A percentile compares a stretch with the other conserved stretches of the same genome.
phyloP scores from a whole-genome alignment of 2,329 filamentous ascomycete species.

The Cadophora luteo-olivacea region DNA sequence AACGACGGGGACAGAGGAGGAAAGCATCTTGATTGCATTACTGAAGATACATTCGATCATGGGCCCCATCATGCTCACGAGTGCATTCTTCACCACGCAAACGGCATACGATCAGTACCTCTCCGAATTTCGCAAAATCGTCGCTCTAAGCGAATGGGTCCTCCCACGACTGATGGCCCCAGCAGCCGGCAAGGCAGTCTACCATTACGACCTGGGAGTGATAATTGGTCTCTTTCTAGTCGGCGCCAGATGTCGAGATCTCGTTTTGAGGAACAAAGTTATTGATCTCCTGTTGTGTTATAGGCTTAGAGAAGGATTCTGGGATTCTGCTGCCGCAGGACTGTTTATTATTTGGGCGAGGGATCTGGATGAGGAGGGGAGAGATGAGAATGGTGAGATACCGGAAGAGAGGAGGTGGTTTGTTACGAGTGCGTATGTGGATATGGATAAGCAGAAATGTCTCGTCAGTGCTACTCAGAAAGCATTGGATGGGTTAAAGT shows the following conservation, averaged over 20 bases:
- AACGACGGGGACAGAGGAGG: constrained; percentile 12
- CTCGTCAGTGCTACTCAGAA: constrained; percentile 19
- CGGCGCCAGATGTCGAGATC: constrained; percentile 19
- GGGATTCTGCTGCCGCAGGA: constrained; percentile 14
- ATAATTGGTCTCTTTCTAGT: constrained; percentile 15
- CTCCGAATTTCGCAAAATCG: constrained; percentile 20
- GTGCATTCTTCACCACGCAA: constrained; percentile 20
- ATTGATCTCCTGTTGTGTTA: constrained; percentile 8
- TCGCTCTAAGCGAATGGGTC: constrained; percentile 17
- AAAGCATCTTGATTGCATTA: constrained; percentile 21
- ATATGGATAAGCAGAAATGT: constrained; percentile 15
- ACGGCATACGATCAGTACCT: constrained; percentile 24
- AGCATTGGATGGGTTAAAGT: constrained; percentile 6
- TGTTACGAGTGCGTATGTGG: constrained; percentile 19
- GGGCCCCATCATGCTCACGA: constrained; percentile 26
- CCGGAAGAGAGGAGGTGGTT: constrained; percentile 24
- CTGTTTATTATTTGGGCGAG: constrained; percentile 11
- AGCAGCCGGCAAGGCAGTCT: not conserved
- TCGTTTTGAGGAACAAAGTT: constrained; percentile 11
- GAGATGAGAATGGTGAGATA: constrained; percentile 24
- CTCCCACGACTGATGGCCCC: constrained; percentile 18
- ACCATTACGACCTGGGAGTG: constrained; percentile 24
- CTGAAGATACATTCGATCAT: constrained; percentile 21
- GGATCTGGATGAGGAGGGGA: constrained; percentile 24
- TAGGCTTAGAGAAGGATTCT: constrained; percentile 25